A percentile compares a stretch with the other conserved stretches of the same genome.
Conservation (phyloP, 495 filamentous ascomycete genomes). For the Lasiosphaeria ovina region DNA sequence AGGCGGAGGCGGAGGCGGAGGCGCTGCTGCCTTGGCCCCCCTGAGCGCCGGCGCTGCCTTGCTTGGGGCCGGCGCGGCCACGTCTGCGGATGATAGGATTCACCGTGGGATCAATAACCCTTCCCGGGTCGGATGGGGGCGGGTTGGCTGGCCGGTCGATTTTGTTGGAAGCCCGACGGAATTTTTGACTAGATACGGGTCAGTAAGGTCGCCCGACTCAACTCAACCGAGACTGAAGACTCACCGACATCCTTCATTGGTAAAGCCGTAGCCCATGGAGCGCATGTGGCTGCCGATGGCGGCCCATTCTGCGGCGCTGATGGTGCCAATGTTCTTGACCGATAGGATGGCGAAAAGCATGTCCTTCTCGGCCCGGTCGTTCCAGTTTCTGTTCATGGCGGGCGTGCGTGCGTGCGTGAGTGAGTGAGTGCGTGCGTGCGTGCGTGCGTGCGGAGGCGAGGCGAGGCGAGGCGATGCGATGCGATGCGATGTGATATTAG, state of each 20-base stretch:
- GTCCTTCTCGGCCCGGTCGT: constrained; percentile 52
- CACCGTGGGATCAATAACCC: constrained; percentile 39
- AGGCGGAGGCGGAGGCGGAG: too few relatives aligned
- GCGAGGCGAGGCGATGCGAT: too few relatives aligned
- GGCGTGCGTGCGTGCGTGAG: too few relatives aligned
- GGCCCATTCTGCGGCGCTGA: constrained; percentile 52
- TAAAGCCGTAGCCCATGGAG: constrained; percentile 50
- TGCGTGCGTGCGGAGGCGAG: too few relatives aligned
- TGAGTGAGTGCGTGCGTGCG: too few relatives aligned
- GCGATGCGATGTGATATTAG: too few relatives aligned
- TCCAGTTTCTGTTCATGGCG: constrained; percentile 53
- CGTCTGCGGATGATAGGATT: constrained; percentile 52
- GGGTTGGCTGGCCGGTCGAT: constrained; percentile 29
- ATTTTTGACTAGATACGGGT: constrained; percentile 42
- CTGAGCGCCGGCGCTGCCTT: not conserved
- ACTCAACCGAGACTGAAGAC: constrained; percentile 24
- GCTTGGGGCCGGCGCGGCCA: constrained; percentile 48
- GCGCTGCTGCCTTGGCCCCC: constrained; percentile 21
- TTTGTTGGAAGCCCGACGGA: constrained; percentile 47
- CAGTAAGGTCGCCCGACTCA: not conserved
- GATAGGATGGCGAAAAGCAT: constrained; percentile 55
- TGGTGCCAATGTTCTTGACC: constrained; percentile 53
- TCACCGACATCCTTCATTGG: constrained; percentile 55
- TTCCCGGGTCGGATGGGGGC: constrained; percentile 16
- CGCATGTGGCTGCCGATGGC: constrained; percentile 53